A percentile compares a stretch with the other conserved stretches of the same genome.
phyloP scores from a whole-genome alignment of 306 rosid genomes.

The barrel medic (Medicago truncatula) region DNA sequence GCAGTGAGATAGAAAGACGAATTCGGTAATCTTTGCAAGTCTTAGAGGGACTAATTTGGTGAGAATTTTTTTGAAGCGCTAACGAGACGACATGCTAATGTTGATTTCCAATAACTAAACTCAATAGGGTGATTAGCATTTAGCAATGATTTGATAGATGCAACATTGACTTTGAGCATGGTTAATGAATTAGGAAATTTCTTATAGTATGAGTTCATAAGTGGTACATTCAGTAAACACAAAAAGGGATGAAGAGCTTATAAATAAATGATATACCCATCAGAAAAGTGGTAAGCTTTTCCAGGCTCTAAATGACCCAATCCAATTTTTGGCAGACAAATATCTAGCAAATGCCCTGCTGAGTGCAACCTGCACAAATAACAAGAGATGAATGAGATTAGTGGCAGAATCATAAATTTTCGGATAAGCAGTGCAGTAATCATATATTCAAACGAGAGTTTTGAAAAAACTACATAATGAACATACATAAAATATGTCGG shows the following conservation, averaged over 20 bases:
- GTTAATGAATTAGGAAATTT: too few species aligned
- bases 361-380: slow-evolving; percentile 65
- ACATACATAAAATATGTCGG: not conserved
- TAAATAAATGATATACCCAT: slow-evolving; percentile 61
- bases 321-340: slow-evolving; percentile 62
- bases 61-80: not conserved
- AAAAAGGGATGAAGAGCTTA: not conserved
- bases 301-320: slow-evolving; percentile 66
- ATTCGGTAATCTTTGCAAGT: not conserved
- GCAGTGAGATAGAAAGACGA: not conserved
- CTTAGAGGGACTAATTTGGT: not conserved
- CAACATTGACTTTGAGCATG: not conserved
- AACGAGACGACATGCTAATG: not conserved
- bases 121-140: slow-evolving; percentile 17
- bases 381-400: slow-evolving; percentile 19
- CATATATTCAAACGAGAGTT: slow-evolving; percentile 17
- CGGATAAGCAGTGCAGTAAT: slow-evolving; percentile 6
- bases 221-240: slow-evolving; percentile 13
- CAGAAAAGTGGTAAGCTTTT: slow-evolving; percentile 82
- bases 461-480: not conserved
- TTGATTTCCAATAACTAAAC: slow-evolving; percentile 5
- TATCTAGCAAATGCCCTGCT: slow-evolving; percentile 79
- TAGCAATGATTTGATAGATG: slow-evolving; percentile 16
- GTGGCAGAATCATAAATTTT: slow-evolving; percentile 19
- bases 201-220: not conserved